Evolutionary conservation across 768 basidiomycete species (phyloP).

Genomic region (Auriculariales sp.): DNA sequence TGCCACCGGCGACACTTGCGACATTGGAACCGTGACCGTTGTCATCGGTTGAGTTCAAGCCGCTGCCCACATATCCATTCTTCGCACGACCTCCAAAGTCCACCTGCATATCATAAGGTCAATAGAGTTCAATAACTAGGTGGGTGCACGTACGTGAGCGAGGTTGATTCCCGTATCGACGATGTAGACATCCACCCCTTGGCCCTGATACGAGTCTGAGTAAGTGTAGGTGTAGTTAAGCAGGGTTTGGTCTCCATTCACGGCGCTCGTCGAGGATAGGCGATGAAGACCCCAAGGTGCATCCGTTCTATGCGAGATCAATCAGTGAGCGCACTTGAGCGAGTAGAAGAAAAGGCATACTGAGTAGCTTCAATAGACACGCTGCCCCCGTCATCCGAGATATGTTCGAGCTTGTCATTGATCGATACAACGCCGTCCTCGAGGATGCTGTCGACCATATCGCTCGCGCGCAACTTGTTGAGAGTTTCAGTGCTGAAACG

Average conservation of each 20-base stretch:
- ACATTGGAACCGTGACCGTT: slow-evolving; percentile 8
- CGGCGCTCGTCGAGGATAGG: neutral
- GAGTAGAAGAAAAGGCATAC: neutral
- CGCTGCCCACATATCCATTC: neutral
- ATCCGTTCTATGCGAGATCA: neutral
- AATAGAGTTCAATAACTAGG: neutral
- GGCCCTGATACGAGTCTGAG: neutral
- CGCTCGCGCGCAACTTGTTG: slow-evolving; percentile 2
- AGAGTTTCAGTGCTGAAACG: neutral
- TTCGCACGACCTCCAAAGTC: neutral
- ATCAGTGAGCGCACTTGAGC: neutral
- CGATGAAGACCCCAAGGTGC: slow-evolving; percentile 8
- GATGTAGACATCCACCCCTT: slow-evolving; percentile 4
- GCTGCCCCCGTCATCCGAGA: no score
- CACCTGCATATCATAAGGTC: neutral
- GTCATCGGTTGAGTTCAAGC: slow-evolving; percentile 3
- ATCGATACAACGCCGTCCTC: slow-evolving; percentile 1
- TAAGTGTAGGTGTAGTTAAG: slow-evolving; percentile 6
- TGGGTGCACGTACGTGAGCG: neutral
- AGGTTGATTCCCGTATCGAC: slow-evolving; percentile 6
- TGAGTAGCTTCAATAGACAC: slow-evolving; percentile 5
- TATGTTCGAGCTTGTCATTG: no score
- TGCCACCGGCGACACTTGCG: slow-evolving; percentile 1
- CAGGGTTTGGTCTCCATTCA: neutral
- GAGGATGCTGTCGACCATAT: slow-evolving; percentile 2